Evolutionary conservation across 192 early-diverging fungal genomes (phyloP).

Genomic region (Haplosporangium gracile): DNA sequence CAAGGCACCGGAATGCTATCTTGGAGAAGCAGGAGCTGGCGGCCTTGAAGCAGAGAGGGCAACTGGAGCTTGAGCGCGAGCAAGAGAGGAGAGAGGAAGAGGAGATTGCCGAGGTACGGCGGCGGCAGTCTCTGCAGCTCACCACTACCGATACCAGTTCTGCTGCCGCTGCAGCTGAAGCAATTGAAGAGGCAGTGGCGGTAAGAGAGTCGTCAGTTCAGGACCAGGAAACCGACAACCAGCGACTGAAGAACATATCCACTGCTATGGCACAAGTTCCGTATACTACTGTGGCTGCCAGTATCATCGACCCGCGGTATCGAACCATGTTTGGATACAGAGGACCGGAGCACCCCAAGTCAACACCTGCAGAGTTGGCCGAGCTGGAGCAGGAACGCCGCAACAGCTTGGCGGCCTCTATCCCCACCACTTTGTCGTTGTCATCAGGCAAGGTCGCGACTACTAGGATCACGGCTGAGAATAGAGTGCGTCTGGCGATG

Average conservation of each 20-base stretch:
- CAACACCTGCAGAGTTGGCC: neutral
- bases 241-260: neutral
- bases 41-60: neutral
- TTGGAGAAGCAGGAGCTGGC: slow-evolving; percentile 20
- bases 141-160: neutral
- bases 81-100: neutral
- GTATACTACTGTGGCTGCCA: slow-evolving; percentile 2
- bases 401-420: neutral
- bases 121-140: neutral
- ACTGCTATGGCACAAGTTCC: neutral
- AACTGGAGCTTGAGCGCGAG: neutral
- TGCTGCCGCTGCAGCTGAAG: neutral
- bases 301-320: slow-evolving; percentile 23
- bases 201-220: slow-evolving; percentile 4
- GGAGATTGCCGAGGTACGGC: neutral
- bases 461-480: slow-evolving; percentile 35
- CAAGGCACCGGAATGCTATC: slow-evolving; percentile 41
- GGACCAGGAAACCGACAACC: neutral
- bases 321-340: slow-evolving; percentile 50
- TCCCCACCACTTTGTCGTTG: neutral
- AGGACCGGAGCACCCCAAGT: slow-evolving; percentile 22
- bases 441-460: neutral
- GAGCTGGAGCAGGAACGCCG: slow-evolving; percentile 5
- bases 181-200: slow-evolving; percentile 13
- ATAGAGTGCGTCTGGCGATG: slow-evolving; percentile 31